Evolutionary conservation across 306 rosid species (phyloP), one percentile per base, ranked within the genome.

Genomic region (Pueraria montana): DNA sequence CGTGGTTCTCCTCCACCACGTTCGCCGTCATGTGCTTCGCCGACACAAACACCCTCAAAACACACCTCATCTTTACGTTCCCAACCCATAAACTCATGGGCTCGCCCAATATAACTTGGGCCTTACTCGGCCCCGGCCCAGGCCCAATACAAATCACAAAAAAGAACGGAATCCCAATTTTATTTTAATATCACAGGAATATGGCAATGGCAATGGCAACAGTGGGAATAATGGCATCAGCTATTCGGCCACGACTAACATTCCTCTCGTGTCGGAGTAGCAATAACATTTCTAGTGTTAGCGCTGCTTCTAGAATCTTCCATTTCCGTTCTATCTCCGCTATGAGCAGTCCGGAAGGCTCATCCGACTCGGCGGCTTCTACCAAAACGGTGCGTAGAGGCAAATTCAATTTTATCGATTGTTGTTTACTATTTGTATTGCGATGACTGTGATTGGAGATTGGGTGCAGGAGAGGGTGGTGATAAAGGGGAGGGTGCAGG

Each of bases 401-500:
- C 36, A 17, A 36, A 62, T 24, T 38, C 16, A 21, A 32, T 80
- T 2, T 42, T 27, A 0, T 6, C 18, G 1, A 14, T 56, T 4
- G 1, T 34, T 11, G 13, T 27, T 27, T 23, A 0, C 30, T 42
- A 5, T 43, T 11, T 2, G 17, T 7, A 6, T 46, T 50, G 1
- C 11, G 72, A 2, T 69, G 43, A 38, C 6, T 21, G 74, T 68
- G 36, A 68, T 42, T 68, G 50, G 20, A 5, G 49, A 1, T 7
- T n/a, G 6, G 72, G 49, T 46, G 42, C 91, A 94, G 98, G 99
- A 89, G 72, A 92, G 97, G 90, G 91, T 91, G 77, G 91, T 93
- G 89, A 82, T 95, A 21, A 93, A 90, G 85, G 99, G 99, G 38
- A 81, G 91, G 77, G 99, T 93, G 48, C 99, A 93, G 68, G 90